phyloP scores from a whole-genome alignment of 495 filamentous ascomycete species.

The Penicillium canariense region DNA sequence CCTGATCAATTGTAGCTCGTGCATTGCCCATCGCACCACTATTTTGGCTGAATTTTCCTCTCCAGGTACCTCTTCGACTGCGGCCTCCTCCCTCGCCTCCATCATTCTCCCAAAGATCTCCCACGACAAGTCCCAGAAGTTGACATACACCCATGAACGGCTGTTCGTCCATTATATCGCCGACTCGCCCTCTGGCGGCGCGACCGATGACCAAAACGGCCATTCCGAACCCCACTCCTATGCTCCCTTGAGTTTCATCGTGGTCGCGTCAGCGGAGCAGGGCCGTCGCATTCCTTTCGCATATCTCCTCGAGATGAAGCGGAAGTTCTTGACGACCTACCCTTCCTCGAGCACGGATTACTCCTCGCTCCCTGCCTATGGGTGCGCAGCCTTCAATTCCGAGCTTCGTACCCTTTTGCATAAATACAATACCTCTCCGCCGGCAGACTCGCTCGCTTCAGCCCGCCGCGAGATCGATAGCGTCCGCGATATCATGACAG shows the following conservation, averaged over 20 bases:
- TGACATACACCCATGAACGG: conserved; percentile 87
- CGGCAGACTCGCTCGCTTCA: conserved; percentile 80
- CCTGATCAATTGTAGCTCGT: conserved; percentile 57
- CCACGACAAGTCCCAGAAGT: conserved; percentile 76
- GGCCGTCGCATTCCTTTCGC: conserved; percentile 89
- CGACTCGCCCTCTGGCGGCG: conserved; percentile 67
- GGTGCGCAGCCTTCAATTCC: conserved; percentile 80
- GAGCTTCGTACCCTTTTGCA: conserved; percentile 76
- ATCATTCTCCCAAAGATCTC: conserved; percentile 94
- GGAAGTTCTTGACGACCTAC: conserved; percentile 78
- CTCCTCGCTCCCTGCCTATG: conserved; percentile 77
- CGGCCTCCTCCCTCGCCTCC: conserved; percentile 81
- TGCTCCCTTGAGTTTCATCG: conserved; percentile 80
- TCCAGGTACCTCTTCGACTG: conserved; percentile 63
- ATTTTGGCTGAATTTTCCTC: conserved; percentile 91
- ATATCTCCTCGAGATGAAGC: conserved; percentile 87
- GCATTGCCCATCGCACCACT: conserved; percentile 85
- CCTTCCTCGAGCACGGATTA: conserved; percentile 69
- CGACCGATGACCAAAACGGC: conserved; percentile 26
- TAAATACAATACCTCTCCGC: conserved; percentile 76
- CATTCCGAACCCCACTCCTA: conserved; percentile 51
- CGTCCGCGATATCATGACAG: conserved; percentile 93
- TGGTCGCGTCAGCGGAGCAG: conserved; percentile 72
- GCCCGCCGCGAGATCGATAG: conserved; percentile 88
- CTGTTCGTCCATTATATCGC: conserved; percentile 96